A percentile compares a stretch with the other conserved stretches of the same genome.
Evolutionary conservation across 2,329 filamentous ascomycete species (phyloP).

Genomic region (Hymenoscyphus repandus): DNA sequence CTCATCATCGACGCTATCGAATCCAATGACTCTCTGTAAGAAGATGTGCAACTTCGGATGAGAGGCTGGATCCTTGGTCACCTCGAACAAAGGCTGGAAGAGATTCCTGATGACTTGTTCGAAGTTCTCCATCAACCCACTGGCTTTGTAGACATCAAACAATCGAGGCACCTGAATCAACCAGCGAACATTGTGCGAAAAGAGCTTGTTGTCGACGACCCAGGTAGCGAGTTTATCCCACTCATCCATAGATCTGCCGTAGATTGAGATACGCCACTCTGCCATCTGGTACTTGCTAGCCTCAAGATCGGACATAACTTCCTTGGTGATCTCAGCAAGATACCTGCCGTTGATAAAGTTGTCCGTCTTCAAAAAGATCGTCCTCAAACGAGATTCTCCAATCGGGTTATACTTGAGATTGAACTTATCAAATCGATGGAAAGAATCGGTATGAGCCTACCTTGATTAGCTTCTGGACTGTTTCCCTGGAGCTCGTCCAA

Average conservation of each 20-base stretch:
- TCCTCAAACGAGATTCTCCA: slow-evolving; percentile 87
- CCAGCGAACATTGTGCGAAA: slow-evolving; percentile 97
- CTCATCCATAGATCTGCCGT: slow-evolving; percentile 85
- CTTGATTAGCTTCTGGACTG: slow-evolving; percentile 11
- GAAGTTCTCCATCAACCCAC: slow-evolving; percentile 78
- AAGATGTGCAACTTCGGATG: slow-evolving; percentile 95
- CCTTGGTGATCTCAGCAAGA: slow-evolving; percentile 93
- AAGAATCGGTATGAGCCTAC: slow-evolving; percentile 90
- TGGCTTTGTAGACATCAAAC: slow-evolving; percentile 93
- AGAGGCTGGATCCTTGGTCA: slow-evolving; percentile 77
- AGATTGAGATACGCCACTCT: slow-evolving; percentile 97
- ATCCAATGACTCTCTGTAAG: slow-evolving; percentile 89
- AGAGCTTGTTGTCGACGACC: slow-evolving; percentile 97
- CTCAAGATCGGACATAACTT: slow-evolving; percentile 94
- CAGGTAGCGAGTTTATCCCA: slow-evolving; percentile 97
- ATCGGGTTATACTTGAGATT: slow-evolving; percentile 98
- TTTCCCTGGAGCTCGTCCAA: background rate
- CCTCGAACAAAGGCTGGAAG: slow-evolving; percentile 91
- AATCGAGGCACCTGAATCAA: slow-evolving; percentile 90
- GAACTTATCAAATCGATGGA: slow-evolving; percentile 99
- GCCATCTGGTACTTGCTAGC: slow-evolving; percentile 99
- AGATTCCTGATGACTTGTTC: slow-evolving; percentile 88
- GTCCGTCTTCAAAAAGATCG: slow-evolving; percentile 98
- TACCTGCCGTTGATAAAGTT: slow-evolving; percentile 97
- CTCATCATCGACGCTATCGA: slow-evolving; percentile 97